Evolutionary conservation across 139 green algal species (phyloP), one percentile per base, ranked within the genome.

Genomic region (Parachlorella kessleri): DNA sequence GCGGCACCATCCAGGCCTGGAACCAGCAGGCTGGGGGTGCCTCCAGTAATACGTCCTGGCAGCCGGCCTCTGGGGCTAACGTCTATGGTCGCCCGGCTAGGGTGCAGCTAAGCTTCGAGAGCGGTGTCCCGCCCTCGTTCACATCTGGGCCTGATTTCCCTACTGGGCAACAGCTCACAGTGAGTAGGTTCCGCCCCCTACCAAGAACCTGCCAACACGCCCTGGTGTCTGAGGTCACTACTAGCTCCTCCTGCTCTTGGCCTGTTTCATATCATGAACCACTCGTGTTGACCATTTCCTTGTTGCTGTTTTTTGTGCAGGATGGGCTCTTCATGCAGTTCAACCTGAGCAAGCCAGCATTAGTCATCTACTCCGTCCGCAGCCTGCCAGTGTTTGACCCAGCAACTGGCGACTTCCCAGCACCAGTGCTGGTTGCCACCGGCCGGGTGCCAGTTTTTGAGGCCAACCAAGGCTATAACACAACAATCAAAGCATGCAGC

Each of bases 371-470:
- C 21, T 66, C 76, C 6, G 32, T 76, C 36, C 63, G 32, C 55
- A 72, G 63, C 37, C 32, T 77, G 14, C 14, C 14, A 59, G 21
- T 18, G 14, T 59, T 59, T 18, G 21, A 59, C 48, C 48, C 48
- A 59, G 48, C 14, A 59, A 28, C 21, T 59, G 48, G 21, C 48
- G 48, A 28, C 48, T 59, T 59, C 48, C 48, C 48, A 14, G 40
- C 74, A 1, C 77, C 75, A 0, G 30, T 83, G 8, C 81, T 83
- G 30, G 70, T 83, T 0, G 81, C 75, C 42, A 85, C 79, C 2
- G 81, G 81, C 6, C 73, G 81, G 0, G 70, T 85, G 40, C 81
- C 81, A 4, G 81, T 81, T 32, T 81, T 81, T 75, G 33, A 75
- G 6, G 75, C 66, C 26, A 59, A 59, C 21, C 48, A 59, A 18